Percentiles rank a stretch among this genome's conserved stretches.
These are phyloP conservation scores for Euphorbia schlechtendalii DNA, from an alignment of 441 rosid genomes.

Conservation along the genomic window DNA sequence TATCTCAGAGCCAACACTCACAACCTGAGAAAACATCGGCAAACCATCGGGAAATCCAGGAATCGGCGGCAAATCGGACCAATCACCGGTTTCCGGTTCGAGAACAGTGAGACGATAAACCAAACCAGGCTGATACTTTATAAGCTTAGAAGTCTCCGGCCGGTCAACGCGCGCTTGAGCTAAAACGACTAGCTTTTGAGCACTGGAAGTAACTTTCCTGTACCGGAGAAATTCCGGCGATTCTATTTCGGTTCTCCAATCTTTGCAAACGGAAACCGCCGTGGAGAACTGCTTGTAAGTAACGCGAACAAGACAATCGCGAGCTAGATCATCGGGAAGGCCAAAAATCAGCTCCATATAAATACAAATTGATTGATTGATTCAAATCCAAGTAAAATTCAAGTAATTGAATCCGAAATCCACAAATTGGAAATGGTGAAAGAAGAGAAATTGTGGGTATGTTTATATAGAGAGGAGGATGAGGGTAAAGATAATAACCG, in stretches of 20 bases:
- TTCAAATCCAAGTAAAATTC: not conserved
- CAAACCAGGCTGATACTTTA: slow-evolving; percentile 25
- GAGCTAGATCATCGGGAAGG: slow-evolving; percentile 37
- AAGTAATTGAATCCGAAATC: no score
- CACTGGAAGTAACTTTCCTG: slow-evolving; percentile 23
- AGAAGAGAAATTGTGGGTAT: not conserved
- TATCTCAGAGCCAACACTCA: slow-evolving; percentile 47
- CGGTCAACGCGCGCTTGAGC: slow-evolving; percentile 44
- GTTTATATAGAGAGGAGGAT: slow-evolving; percentile 1
- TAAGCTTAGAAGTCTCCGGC: slow-evolving; percentile 4
- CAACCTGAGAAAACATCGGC: slow-evolving; percentile 56
- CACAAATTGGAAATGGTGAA: not conserved
- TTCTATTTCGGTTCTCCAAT: slow-evolving; percentile 31
- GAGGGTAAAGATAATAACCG: no score
- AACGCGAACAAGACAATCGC: slow-evolving; percentile 35
- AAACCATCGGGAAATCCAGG: slow-evolving; percentile 39
- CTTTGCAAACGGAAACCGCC: slow-evolving; percentile 25
- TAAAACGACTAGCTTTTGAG: slow-evolving; percentile 40
- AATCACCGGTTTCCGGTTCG: slow-evolving; percentile 51
- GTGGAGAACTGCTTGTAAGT: slow-evolving; percentile 19
- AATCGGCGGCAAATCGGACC: slow-evolving; percentile 47
- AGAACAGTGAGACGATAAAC: slow-evolving; percentile 36
- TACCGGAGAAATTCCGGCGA: slow-evolving; percentile 25
- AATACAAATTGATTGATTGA: no score
- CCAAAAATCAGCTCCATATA: slow-evolving; percentile 31